Evolutionary conservation across 1,284 basidiomycete species (phyloP), one percentile per base, ranked within the genome.

Genomic region (Somion occarium): DNA sequence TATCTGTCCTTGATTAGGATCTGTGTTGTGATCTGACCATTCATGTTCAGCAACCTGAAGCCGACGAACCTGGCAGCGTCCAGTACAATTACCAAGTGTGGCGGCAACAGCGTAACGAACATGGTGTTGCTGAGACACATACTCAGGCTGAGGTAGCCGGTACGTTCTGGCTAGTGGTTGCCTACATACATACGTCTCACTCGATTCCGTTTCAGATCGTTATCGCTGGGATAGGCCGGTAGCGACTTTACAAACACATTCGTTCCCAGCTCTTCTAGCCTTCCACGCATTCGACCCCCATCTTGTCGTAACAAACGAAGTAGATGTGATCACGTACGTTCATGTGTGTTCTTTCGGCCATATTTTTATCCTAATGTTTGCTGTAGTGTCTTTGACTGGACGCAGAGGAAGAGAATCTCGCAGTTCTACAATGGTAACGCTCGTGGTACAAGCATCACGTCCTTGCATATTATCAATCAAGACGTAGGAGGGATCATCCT

Each of bases 21-120:
- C 37, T 44, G 41, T 51, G 41, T 53, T 44, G 49, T 46, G 15
- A 4, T 27, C 48, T 27, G 39, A 44, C 20, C 50, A 51, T 50
- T 23, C 18, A 41, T 34, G 45, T 54, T 44, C 55, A 93, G 91
- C 88, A 94, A 79, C 84, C 91, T 18, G 96, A 99, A 66, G 85
- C 85, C 3, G 94, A 98, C 63, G 97, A 99, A 68, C 93, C 95
- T 15, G 96, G 96, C 2, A 95, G 91, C 56, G 73, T 90, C 44
- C 85, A 90, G 61, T 98, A 96, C 65, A 98, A 98, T 63, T 91
- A 96, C 61, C 93, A 98, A 64, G 84, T 95, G 2, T 99, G 96
- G 96, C 79, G 95, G 58, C 88, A 96, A 61, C 80, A 90, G 58
- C 83, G 94, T 50, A 98, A 98, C 63, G 94, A 97, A 61, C 78